phyloP scores from a whole-genome alignment of 306 rosid genomes.

The Crataegus laevigata region DNA sequence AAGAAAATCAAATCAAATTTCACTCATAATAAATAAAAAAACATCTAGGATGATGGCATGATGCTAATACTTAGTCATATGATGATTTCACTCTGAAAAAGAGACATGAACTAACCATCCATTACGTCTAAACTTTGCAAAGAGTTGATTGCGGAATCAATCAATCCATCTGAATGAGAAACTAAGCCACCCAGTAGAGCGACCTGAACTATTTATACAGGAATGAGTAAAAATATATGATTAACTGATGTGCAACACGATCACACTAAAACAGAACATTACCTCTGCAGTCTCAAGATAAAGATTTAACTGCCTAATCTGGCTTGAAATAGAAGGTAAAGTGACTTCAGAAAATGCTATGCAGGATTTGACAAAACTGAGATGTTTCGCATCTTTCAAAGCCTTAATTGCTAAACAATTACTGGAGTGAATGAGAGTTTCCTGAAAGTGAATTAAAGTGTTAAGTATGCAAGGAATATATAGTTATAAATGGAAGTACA shows the following conservation, averaged over 20 bases:
- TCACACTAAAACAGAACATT: conserved; percentile 6
- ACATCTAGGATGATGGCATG: not conserved
- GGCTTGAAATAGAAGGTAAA: conserved; percentile 67
- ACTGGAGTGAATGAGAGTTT: conserved; percentile 77
- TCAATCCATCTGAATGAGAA: conserved; percentile 74
- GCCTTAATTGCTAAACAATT: conserved; percentile 68
- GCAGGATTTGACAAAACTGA: conserved; percentile 67
- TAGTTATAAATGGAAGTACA: not conserved
- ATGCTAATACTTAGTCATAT: not conserved
- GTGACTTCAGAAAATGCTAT: conserved; percentile 87
- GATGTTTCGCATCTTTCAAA: conserved; percentile 40
- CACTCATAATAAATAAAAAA: not conserved
- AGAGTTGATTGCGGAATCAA: conserved; percentile 60
- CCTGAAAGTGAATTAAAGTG: conserved; percentile 52
- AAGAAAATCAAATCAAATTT: not conserved
- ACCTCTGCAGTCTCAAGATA: conserved; percentile 94
- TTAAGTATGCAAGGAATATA: conserved; percentile 6
- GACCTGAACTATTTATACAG: conserved; percentile 43
- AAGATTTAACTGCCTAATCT: conserved; percentile 61
- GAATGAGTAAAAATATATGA: conserved; percentile 14
- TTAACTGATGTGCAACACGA: not conserved
- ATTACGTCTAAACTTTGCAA: conserved; percentile 41
- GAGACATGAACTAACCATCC: conserved; percentile 54
- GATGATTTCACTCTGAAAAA: conserved; percentile 12
- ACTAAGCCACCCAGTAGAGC: conserved; percentile 63